These are phyloP conservation scores for Penicillium olsonii DNA, from an alignment of 2,329 filamentous ascomycete genomes.

Conservation along the genomic window DNA sequence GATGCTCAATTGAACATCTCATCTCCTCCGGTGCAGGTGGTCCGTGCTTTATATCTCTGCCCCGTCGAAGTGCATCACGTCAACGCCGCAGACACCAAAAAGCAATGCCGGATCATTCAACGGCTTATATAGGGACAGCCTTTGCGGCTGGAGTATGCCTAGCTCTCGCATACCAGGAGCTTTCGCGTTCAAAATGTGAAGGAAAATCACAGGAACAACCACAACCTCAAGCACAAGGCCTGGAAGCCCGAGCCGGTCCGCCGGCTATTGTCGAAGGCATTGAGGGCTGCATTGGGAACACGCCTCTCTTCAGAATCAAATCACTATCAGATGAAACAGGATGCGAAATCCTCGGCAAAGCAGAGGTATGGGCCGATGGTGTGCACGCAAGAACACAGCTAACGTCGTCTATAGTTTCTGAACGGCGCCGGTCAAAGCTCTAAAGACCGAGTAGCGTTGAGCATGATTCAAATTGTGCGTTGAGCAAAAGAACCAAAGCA, in stretches of 20 bases:
- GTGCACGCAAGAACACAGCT: not conserved
- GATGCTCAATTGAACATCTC: not conserved
- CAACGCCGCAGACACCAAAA: conserved; percentile 11
- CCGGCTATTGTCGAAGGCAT: conserved; percentile 71
- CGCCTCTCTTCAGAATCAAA: conserved; percentile 81
- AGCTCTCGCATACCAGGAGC: conserved; percentile 75
- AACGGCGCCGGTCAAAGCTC: conserved; percentile 93
- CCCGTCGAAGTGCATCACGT: conserved; percentile 9
- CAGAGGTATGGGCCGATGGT: conserved; percentile 59
- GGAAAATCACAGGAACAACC: conserved; percentile 12
- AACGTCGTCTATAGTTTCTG: conserved; percentile 61
- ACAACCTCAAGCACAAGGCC: conserved; percentile 7
- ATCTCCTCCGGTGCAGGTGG: conserved; percentile 26
- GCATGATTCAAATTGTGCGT: conserved; percentile 70
- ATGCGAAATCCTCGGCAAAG: conserved; percentile 87
- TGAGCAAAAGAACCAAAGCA: not conserved
- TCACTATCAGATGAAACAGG: conserved; percentile 85
- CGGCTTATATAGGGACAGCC: conserved; percentile 64
- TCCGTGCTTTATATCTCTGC: conserved; percentile 39
- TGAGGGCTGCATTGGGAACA: conserved; percentile 90
- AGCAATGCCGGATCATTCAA: conserved; percentile 35
- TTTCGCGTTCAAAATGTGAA: conserved; percentile 67
- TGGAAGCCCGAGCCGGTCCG: conserved; percentile 34
- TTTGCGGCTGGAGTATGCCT: conserved; percentile 77
- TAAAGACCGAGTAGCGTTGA: conserved; percentile 91